Conservation (phyloP, 805 yeast species). For the Danielia oregonensis region DNA sequence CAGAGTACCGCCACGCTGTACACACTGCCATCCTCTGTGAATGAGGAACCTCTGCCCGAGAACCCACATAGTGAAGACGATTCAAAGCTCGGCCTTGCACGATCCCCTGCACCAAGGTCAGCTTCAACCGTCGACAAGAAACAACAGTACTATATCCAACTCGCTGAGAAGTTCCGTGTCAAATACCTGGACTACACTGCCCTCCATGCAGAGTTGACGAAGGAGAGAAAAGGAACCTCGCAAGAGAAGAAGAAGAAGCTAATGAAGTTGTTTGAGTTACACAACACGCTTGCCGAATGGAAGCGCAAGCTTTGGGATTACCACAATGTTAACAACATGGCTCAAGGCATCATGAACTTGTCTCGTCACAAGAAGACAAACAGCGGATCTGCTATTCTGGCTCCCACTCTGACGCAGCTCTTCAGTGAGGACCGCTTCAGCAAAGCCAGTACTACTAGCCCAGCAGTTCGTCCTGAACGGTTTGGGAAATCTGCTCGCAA, state of each 20-base stretch:
- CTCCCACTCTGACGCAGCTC: conserved; percentile 3
- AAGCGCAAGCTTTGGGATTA: conserved; percentile 52
- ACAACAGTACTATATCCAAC: conserved; percentile 15
- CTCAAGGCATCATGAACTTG: conserved; percentile 32
- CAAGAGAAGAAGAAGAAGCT: conserved; percentile 20
- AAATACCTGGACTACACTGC: conserved; percentile 15
- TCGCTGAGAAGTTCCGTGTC: conserved; percentile 15
- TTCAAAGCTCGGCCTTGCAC: conserved; percentile 3
- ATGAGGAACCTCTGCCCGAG: conserved; percentile 20
- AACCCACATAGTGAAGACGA: conserved; percentile 15
- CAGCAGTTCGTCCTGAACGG: background rate
- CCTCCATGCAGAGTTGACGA: conserved; percentile 11
- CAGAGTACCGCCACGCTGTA: conserved; percentile 14
- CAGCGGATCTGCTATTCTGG: conserved; percentile 7
- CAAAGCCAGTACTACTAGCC: conserved; percentile 3
- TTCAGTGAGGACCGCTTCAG: conserved; percentile 2
- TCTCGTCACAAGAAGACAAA: conserved; percentile 34
- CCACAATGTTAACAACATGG: conserved; percentile 30
- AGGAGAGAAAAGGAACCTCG: conserved; percentile 7
- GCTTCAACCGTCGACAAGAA: conserved; percentile 15
- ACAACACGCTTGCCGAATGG: conserved; percentile 50
- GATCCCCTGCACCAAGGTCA: conserved; percentile 3
- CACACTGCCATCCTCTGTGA: conserved; percentile 37
- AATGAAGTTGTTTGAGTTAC: conserved; percentile 45
- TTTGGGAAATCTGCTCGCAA: conserved; percentile 1